Evolutionary conservation across 768 basidiomycete species (phyloP), one percentile per base, ranked within the genome.

Genomic region (Brasilioporus rufonigricans): DNA sequence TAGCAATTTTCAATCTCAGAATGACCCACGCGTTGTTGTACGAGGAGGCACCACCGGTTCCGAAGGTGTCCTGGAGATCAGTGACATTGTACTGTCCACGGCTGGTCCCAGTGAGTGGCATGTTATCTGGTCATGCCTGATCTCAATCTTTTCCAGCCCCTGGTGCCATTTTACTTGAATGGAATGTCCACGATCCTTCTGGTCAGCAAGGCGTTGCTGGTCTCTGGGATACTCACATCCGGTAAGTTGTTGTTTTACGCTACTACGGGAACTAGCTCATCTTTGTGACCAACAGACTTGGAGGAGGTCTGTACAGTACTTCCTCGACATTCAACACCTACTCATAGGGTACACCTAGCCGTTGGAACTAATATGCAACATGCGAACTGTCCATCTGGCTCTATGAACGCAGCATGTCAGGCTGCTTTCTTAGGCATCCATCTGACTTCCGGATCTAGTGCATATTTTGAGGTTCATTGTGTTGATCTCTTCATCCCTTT

Each of bases 391-490:
- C 75, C 77, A 4, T 69, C 69, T 24, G 78, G 77, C 10, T 66
- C 71, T 31, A 71, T 72, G 33, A 71, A 71, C 44, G 57, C 73
- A 19, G 65, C 66, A 8, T 90, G 89, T 60, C 75, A 77, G 24
- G 84, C 85, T 29, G 83, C 86, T 4, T 91, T 85, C 73, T 60
- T 90, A 52, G 80, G 72, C 6, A 70, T 91, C 12, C 85, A 91
- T 62, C 65, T 91, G 26, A 85, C 79, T 0, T 26, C 74, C 5
- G 61, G 62, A 29, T 78, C 83, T 0, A 79, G 75, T 18, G 84
- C 78, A 23, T 86, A 86, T 65, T 72, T 89, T 26, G 87, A 89
- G 76, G 87, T 85, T 8, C 12, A 52, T 46, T 6, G 23, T 5
- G 3, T 53, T 6, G 9, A 29, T 31, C 8, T 2, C 1, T 23